These are phyloP conservation scores for Kentomonas sorsogonicus DNA, from an alignment of 208 protist species.

Conservation along the genomic window DNA sequence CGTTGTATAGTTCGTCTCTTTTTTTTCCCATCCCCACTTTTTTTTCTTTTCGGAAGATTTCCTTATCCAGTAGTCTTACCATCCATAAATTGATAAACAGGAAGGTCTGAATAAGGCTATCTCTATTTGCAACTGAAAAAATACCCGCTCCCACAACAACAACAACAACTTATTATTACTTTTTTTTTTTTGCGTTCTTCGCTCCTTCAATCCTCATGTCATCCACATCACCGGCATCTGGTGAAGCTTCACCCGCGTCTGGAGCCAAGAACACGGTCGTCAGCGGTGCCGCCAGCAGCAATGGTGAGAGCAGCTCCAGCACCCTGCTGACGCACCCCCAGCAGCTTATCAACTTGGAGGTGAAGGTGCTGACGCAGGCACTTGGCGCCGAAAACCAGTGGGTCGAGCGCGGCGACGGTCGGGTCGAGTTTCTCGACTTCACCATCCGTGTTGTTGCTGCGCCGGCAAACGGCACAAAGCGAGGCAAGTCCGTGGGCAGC, in stretches of 20 bases:
- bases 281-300: background rate
- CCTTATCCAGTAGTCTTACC: slow-evolving; percentile 3
- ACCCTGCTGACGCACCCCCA: slow-evolving; percentile 5
- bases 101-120: background rate
- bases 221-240: too few relatives aligned
- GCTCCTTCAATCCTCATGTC: background rate
- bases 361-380: slow-evolving; percentile 66
- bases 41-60: background rate
- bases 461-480: background rate
- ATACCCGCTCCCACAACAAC: background rate
- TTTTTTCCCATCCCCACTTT: background rate
- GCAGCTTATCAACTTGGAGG: slow-evolving; percentile 58
- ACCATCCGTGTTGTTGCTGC: slow-evolving; percentile 49
- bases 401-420: slow-evolving; percentile 53
- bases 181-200: slow-evolving; percentile 16
- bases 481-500: too few relatives aligned
- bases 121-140: background rate
- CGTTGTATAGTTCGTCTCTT: slow-evolving; percentile 8
- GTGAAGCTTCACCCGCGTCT: too few relatives aligned
- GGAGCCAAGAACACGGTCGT: too few relatives aligned
- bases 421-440: slow-evolving; percentile 49
- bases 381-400: slow-evolving; percentile 71
- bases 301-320: background rate
- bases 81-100: background rate
- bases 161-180: background rate